Evolutionary conservation across 139 green algal species (phyloP).

Genomic region (Medakamo hakoo): DNA sequence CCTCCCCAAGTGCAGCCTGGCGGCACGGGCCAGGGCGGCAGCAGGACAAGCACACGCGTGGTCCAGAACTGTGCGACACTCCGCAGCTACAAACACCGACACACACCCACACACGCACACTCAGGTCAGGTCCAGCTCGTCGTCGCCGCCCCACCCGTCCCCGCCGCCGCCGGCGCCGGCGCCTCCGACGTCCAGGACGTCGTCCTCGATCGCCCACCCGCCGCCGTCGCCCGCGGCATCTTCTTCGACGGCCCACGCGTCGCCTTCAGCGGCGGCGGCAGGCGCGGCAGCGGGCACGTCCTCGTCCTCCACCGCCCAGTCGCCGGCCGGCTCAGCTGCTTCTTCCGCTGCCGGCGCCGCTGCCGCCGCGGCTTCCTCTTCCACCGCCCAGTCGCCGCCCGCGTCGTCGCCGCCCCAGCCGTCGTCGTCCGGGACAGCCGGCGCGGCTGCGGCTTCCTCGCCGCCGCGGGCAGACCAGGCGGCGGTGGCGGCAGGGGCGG

Average conservation of each 20-base stretch:
- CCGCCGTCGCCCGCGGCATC: background rate
- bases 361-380: background rate
- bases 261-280: background rate
- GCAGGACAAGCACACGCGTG: too few species aligned
- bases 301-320: background rate
- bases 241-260: background rate
- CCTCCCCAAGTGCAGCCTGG: too few species aligned
- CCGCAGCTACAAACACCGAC: too few species aligned
- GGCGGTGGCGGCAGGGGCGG: too few species aligned
- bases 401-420: background rate
- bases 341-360: too few species aligned
- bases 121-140: background rate
- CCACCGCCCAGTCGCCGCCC: background rate
- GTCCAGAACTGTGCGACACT: too few species aligned
- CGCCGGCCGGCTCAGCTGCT: background rate
- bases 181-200: background rate
- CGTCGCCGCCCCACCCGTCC: background rate
- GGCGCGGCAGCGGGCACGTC: background rate
- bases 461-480: too few species aligned
- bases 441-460: too few species aligned
- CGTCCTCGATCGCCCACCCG: background rate
- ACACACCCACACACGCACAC: too few species aligned
- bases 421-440: background rate
- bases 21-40: too few species aligned
- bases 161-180: too few species aligned